These are phyloP conservation scores for Mycosphaerella sp. DNA, from an alignment of 2,329 filamentous ascomycete genomes.

Conservation along the genomic window DNA sequence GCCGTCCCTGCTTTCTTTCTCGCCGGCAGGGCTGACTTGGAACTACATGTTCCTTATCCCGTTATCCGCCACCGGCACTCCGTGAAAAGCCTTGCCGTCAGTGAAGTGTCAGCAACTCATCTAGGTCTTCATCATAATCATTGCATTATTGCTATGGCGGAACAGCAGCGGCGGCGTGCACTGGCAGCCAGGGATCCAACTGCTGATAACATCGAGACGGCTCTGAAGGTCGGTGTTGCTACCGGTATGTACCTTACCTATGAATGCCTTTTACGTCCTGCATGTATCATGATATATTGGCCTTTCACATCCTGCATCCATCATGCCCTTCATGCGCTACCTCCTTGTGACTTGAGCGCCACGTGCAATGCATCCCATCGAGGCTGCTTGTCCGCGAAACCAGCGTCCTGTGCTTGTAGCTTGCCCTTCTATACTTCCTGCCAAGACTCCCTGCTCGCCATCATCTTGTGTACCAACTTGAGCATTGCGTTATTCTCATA, in stretches of 20 bases:
- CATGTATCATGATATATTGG: too few species aligned
- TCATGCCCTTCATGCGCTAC: too few species aligned
- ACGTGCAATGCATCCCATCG: too few species aligned
- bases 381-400: background rate
- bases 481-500: too few species aligned
- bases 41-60: too few species aligned
- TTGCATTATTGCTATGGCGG: conserved; percentile 3
- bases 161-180: conserved; percentile 3
- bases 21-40: background rate
- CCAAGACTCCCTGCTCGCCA: too few species aligned
- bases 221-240: conserved; percentile 31
- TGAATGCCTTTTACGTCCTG: background rate
- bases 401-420: background rate
- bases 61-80: too few species aligned
- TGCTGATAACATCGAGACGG: conserved; percentile 25
- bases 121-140: too few species aligned
- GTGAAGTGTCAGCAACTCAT: background rate
- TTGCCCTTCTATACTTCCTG: too few species aligned
- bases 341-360: too few species aligned
- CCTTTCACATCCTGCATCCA: too few species aligned
- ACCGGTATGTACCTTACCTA: conserved; percentile 27
- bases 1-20: conserved; percentile 1
- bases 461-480: too few species aligned
- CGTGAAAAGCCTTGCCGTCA: background rate
- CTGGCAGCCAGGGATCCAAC: conserved; percentile 18